These are phyloP conservation scores for Daedaleopsis nitida DNA, from an alignment of 768 basidiomycete genomes.

Conservation along the genomic window DNA sequence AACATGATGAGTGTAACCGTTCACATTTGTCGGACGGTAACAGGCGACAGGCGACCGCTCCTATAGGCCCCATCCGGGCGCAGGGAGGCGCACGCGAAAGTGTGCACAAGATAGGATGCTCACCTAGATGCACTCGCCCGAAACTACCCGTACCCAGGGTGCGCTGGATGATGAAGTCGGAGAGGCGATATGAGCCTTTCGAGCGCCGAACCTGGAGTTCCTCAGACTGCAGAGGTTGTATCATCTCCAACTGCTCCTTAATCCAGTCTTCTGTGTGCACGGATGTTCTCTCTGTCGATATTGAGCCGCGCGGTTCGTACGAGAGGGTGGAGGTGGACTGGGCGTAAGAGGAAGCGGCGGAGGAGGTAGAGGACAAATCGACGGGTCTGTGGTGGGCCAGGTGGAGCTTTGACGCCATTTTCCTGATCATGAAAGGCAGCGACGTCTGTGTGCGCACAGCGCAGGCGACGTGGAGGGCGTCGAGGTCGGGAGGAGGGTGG, in stretches of 20 bases:
- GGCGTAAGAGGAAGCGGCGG: constrained; percentile 22
- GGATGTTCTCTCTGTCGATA: constrained; percentile 71
- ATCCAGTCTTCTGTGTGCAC: constrained; percentile 44
- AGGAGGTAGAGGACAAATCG: constrained; percentile 24
- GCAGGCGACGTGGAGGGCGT: constrained; percentile 10
- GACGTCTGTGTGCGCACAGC: constrained; percentile 13
- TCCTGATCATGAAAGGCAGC: constrained; percentile 30
- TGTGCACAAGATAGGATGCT: constrained; percentile 9
- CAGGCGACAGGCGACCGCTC: too few relatives aligned
- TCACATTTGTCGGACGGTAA: too few relatives aligned
- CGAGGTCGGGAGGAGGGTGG: constrained; percentile 8
- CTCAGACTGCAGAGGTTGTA: constrained; percentile 25
- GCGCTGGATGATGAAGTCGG: constrained; percentile 79
- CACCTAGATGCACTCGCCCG: constrained; percentile 92
- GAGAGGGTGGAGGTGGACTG: constrained; percentile 16
- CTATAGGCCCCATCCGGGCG: too few relatives aligned
- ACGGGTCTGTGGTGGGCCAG: constrained; percentile 17
- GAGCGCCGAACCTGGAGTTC: constrained; percentile 44
- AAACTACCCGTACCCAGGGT: constrained; percentile 96
- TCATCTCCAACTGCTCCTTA: constrained; percentile 37
- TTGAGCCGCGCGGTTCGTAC: constrained; percentile 59
- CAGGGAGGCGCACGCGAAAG: not conserved
- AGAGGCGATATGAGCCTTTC: constrained; percentile 69
- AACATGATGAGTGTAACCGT: too few relatives aligned
- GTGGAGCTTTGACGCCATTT: constrained; percentile 36